Base-by-base conservation (phyloP, 2,329 filamentous ascomycete genomes). In the Colletotrichum cuscutae region DNA sequence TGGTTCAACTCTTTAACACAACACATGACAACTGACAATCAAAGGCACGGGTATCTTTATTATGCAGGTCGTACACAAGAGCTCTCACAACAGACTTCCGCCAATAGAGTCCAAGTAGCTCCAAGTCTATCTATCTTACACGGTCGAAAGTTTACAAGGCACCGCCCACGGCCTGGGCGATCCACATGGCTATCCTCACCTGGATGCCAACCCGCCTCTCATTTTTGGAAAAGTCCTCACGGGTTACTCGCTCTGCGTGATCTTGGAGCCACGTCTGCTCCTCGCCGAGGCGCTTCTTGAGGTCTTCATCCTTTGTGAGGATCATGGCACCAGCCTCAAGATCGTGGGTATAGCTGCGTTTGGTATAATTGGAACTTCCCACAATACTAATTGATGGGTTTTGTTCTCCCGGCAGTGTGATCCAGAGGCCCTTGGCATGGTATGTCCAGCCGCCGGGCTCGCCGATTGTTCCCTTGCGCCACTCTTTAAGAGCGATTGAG, bases 371-470 rank as follows among this genome's bases (percentile, higher is more conserved):
- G 11, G 93, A 97, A 80, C 94, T 97, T 1, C 97, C 97, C 1
- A 99, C 89, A 22, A 98, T 87, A 37, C 92, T 97, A 68, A 98
- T 87, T 60, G 92, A 92, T 0, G 95, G 95, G 52, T 91, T 84
- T 46, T 86, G 81, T 59, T 92, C 89, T 2, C 87, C 85, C 0
- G 93, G 90, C 67, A 96, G 86, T 0, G 94, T 94, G 30, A 98
- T 88, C 96, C 96, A 98, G 2, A 98, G 86, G 0, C 97, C 97
- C 83, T 99, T 99, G 60, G 97, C 97, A 78, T 99, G 97, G 82
- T 99, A 99, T 0, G 96, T 98, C 97, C 97, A 99, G 1, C 95
- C 96, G 1, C 87, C 94, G 0, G 93, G 91, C 77, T 95, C 89
- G 22, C 93, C 93, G 2, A 97, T 93, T 0, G 91, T 94, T 9